Evolutionary conservation across 225 moss, liverwort and hornwort genomes (phyloP), one percentile per base, ranked within the genome.

Genomic region (Sphagnum contortum): DNA sequence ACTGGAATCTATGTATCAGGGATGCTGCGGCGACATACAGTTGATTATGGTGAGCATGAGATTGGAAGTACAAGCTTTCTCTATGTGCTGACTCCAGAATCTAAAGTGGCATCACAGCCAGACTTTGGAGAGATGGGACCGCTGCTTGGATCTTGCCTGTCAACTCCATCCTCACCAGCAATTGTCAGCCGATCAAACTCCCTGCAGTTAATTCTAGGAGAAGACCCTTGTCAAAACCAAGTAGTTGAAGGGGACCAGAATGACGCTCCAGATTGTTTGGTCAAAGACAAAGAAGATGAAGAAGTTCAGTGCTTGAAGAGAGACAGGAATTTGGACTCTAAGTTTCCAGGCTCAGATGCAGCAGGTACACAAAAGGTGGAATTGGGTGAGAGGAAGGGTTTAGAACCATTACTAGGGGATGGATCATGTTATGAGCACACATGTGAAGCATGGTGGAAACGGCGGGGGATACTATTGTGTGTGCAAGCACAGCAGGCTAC

Each of bases 401-500:
- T 48, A 8, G 68, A 74, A 49, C 51, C 77, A 12, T 60, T 80
- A 55, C 49, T 76, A 57, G 80, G 68, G 7, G 80, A 76, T 14
- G 67, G 70, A 29, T 29, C 29, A 61, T 54, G 63, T 12, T 67
- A 81, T 14, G 92, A 77, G 50, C 81, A 86, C 57, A 69, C 76
- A 4, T 84, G 82, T 55, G 92, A 96, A 62, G 83, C 83, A 9
- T 92, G 95, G 95, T 96, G 92, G 95, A 90, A 83, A 72, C 89
- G 89, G 60, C 82, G 86, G 66, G 80, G 85, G 6, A 87, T 85
- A 47, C 75, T 83, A 57, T 87, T 85, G 78, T 84, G 83, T 73
- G 79, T 83, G 68, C 78, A 88, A 74, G 75, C 84, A 45, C 86
- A 87, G 50, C 92, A 92, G 69, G 88, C 88, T 47, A 90, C 83